A percentile compares a stretch with the other conserved stretches of the same genome.
These are phyloP conservation scores for Ophiostoma himal-ulmi DNA, from an alignment of 2,329 filamentous ascomycete genomes.

Conservation along the genomic window DNA sequence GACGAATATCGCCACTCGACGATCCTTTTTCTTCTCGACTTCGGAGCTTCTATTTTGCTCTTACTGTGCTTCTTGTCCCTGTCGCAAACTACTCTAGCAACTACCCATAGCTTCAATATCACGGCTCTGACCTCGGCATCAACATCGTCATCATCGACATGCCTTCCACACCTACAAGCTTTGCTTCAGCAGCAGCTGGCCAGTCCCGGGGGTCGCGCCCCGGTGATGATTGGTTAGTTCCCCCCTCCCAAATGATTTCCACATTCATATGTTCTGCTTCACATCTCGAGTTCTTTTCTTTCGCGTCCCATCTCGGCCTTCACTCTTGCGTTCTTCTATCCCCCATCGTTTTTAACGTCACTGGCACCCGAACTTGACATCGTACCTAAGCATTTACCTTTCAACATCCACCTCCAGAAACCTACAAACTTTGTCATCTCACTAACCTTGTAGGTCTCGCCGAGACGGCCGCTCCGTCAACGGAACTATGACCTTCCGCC, in stretches of 20 bases:
- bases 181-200: constrained; percentile 75
- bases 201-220: constrained; percentile 58
- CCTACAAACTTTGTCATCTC: background rate
- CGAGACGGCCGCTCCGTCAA: constrained; percentile 54
- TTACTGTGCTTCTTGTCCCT: background rate
- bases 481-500: constrained; percentile 59
- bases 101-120: background rate
- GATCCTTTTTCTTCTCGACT: background rate
- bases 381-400: background rate
- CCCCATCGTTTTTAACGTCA: background rate
- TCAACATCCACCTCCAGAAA: background rate
- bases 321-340: background rate
- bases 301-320: background rate
- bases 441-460: constrained; percentile 44
- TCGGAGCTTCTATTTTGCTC: background rate
- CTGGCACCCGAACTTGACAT: background rate
- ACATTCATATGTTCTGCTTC: background rate
- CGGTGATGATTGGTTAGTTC: constrained; percentile 34
- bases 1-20: background rate
- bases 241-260: background rate
- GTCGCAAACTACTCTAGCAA: background rate
- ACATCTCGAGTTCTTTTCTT: background rate
- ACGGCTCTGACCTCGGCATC: background rate
- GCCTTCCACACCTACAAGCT: constrained; percentile 62
- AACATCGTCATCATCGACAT: background rate